Base-by-base conservation (phyloP, 345 rosid species). In the Aethionema arabicum region DNA sequence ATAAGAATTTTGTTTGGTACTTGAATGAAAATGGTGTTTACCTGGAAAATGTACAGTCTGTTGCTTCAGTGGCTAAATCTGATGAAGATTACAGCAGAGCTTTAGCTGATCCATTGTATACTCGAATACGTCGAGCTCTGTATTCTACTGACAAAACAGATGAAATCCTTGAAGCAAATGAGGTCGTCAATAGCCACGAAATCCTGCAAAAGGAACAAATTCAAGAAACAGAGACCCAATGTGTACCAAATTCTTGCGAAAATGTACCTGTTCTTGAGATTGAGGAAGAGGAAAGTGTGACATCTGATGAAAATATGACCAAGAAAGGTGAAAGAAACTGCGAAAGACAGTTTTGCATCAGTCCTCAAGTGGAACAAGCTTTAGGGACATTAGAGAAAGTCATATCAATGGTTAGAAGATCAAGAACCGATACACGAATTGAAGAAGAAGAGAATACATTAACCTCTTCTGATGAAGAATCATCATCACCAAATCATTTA, bases 331-430 rank as follows among this genome's bases (percentile, higher is more conserved):
- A 15, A 53, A 54, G 46, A n/a, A 75, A 77, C 13, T 67, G 8
- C 51, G 73, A 63, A 68, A 81, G 70, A 61, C 68, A 57, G 15
- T 35, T 76, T 60, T 52, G 49, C 61, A 51, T 84, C 53, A 77
- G 95, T 57, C 88, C 86, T 11, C 77, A 75, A 77, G 96, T 93
- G 42, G 75, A 80, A 61, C 78, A 80, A 58, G 99, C 97, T 59
- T 74, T 93, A 57, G 79, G 82, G 60, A 87, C 82, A 21, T 45
- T 93, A 67, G 97, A 93, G 63, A 80, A 74, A 68, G 96, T 67
- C 32, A 85, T 93, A 57, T 68, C 76, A 5, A 32, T 85, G 54
- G 79, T 84, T 55, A 80, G 74, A 4, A 75, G 83, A 56, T 40
- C 73, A 16, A 76, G 80, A 72, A 48, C 58, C 32, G 66, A 73